Base-by-base conservation (phyloP, 768 basidiomycete genomes). In the Fibroporia radiculosa region DNA sequence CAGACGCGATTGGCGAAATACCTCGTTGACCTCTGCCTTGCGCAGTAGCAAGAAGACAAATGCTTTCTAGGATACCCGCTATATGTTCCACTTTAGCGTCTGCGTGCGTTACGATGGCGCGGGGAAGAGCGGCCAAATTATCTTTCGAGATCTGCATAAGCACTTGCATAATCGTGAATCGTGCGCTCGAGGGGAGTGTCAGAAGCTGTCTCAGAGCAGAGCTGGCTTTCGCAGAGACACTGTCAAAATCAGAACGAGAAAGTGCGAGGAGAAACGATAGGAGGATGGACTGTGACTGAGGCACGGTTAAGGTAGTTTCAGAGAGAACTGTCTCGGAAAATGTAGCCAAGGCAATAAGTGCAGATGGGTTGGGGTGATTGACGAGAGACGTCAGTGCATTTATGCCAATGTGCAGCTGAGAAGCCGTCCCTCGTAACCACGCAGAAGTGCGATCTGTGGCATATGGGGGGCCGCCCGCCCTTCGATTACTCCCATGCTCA, bases 381-480 rank as follows among this genome's bases (percentile, higher is more conserved):
- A 84, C 63, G 11, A 91, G 70, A 0, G 83, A 73, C 1, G 83
- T 75, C 16, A 97, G 66, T 0, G 82, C 68, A 52, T 89, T 86
- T 41, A 97, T 59, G 6, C 92, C 89, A 19, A 90, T 82, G 36
- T 85, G 78, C 10, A 98, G 66, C 56, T 96, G 92, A 4, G 88
- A 75, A 2, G 86, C 70, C 1, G 90, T 92, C 27, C 77, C 91
- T 18, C 72, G 74, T 34, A 96, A 72, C 88, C 93, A 98, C 0
- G 81, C 69, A 11, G 77, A 59, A 0, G 86, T 84, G 3, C 91
- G 76, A 3, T 62, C 53, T n/a, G 78, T 78, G 16, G 68, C 56
- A 53, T 68, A 77, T 8, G 68, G 67, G n/a, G 48, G 23, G 2
- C 25, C 18, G 22, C 35, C 12, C 14, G 44, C 20, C 11, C 13